Percentiles rank a stretch among this genome's conserved stretches.
Conservation (phyloP, 768 basidiomycete species). For the Trametes sanguinea region DNA sequence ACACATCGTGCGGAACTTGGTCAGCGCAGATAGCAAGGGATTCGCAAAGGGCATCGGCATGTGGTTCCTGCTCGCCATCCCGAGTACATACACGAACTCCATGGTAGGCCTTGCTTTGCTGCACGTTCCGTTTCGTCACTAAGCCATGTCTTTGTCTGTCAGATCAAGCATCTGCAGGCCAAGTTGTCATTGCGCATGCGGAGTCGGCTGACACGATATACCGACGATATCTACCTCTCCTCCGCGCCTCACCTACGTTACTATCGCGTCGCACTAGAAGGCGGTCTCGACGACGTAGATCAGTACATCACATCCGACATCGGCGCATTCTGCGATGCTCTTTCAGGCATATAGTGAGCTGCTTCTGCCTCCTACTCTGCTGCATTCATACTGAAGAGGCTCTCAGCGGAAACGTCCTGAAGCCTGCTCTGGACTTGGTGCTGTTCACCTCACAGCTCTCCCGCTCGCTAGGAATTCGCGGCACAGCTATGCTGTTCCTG, state of each 20-base stretch:
- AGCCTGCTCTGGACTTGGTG: slow-evolving; percentile 86
- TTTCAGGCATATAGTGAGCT: slow-evolving; percentile 85
- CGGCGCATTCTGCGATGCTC: slow-evolving; percentile 82
- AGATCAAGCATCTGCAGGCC: slow-evolving; percentile 90
- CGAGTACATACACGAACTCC: slow-evolving; percentile 93
- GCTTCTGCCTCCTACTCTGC: background rate
- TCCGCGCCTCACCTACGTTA: slow-evolving; percentile 71
- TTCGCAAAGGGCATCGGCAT: slow-evolving; percentile 79
- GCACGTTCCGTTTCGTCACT: background rate
- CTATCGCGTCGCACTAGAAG: slow-evolving; percentile 47
- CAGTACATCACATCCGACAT: slow-evolving; percentile 95
- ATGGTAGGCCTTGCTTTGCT: slow-evolving; percentile 56
- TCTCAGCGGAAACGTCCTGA: slow-evolving; percentile 84
- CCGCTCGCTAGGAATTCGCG: slow-evolving; percentile 82
- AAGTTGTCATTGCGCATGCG: slow-evolving; percentile 82
- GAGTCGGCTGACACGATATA: slow-evolving; percentile 86
- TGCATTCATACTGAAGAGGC: background rate
- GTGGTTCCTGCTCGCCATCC: slow-evolving; percentile 91
- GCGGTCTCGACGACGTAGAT: slow-evolving; percentile 67
- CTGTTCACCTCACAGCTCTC: slow-evolving; percentile 93
- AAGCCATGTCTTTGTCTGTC: background rate
- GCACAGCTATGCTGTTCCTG: slow-evolving; percentile 73
- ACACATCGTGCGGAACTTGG: slow-evolving; percentile 83
- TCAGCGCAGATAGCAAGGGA: slow-evolving; percentile 81
- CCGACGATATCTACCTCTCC: slow-evolving; percentile 89